A percentile compares a stretch with the other conserved stretches of the same genome.
Conservation (phyloP, 352 stramenopile species). For the Blastocystis hominis region DNA sequence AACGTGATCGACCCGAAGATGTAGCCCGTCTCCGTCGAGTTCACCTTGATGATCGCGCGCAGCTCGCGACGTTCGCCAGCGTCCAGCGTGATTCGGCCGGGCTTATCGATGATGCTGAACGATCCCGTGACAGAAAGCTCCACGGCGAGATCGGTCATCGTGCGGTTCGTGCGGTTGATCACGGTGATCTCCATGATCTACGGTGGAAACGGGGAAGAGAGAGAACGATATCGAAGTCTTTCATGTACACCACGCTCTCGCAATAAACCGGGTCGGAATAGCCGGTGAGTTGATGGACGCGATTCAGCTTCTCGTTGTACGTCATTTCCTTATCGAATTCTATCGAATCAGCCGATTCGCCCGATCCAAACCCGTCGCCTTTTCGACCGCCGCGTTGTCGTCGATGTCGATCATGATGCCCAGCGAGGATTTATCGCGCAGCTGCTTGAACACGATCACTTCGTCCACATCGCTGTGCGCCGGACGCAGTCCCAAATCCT, state of each 20-base stretch:
- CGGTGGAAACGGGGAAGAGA: neutral
- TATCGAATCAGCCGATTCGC: neutral
- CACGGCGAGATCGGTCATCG: slow-evolving; percentile 92
- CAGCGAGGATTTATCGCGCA: slow-evolving; percentile 54
- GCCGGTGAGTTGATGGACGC: slow-evolving; percentile 95
- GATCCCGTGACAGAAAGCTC: slow-evolving; percentile 97
- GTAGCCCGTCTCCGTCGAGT: slow-evolving; percentile 97
- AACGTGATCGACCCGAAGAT: slow-evolving; percentile 99
- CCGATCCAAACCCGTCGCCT: slow-evolving; percentile 75
- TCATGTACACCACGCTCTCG: slow-evolving; percentile 95
- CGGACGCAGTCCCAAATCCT: neutral
- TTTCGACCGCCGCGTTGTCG: slow-evolving; percentile 86
- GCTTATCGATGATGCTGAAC: slow-evolving; percentile 97
- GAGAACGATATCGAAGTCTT: slow-evolving; percentile 97
- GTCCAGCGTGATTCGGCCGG: slow-evolving; percentile 88
- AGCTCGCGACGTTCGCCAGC: slow-evolving; percentile 90
- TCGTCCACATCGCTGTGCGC: slow-evolving; percentile 42
- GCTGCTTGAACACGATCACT: slow-evolving; percentile 56
- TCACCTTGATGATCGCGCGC: slow-evolving; percentile 98
- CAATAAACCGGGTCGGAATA: slow-evolving; percentile 98
- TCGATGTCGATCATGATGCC: slow-evolving; percentile 82
- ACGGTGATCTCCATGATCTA: slow-evolving; percentile 82
- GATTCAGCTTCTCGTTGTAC: slow-evolving; percentile 72
- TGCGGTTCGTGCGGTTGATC: slow-evolving; percentile 94
- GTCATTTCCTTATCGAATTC: slow-evolving; percentile 55